Base-by-base conservation (phyloP, 768 basidiomycete genomes). In the Dacryopinax spathularia region DNA sequence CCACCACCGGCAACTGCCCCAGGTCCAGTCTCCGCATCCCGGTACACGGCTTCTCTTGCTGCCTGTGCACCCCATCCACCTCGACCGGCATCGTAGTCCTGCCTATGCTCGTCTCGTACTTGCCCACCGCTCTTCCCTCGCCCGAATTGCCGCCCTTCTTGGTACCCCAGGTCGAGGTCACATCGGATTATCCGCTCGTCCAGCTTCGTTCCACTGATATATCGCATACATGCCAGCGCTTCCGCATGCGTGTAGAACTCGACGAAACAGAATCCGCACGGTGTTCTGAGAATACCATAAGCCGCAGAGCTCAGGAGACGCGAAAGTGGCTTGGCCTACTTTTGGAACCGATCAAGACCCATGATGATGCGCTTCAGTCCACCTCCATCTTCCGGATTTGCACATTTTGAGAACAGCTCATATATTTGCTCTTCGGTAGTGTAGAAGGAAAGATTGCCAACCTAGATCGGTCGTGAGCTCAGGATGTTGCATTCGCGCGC, bases 101-200 rank as follows among this genome's bases (percentile, higher is more conserved):
- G 87, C 66, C 96, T 78, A 73, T 96, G 96, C 72, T 99, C 96
- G 71, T 99, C 96, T 68, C 95, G 82, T 61, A 94, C 84, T 79
- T 96, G 94, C 1, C 96, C 96, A 33, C 96, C 96, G 67, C 91
- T 94, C 75, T 94, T 97, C 29, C 96, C 96, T 65, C 96, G 80
- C 33, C 96, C 96, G 66, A 97, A 99, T 75, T 99, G 96, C 66
- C 96, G 79, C 15, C 95, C 95, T 71, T 99, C 96, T 71, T 85
- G 85, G 76, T 97, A 99, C 5, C 96, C 96, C 29, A 93, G 80
- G 77, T 99, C 96, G 71, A 99, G 78, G 77, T 99, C 96, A 71
- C 94, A 97, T 56, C 96, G 88, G 66, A 99, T 95, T 69, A 99
- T 91, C 34, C 96, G 88, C 75, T 99, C 96, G 75, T 99, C 96